A percentile compares a stretch with the other conserved stretches of the same genome.
These are phyloP conservation scores for Fusarium tjaetaba DNA, from an alignment of 2,329 filamentous ascomycete genomes.

Conservation along the genomic window DNA sequence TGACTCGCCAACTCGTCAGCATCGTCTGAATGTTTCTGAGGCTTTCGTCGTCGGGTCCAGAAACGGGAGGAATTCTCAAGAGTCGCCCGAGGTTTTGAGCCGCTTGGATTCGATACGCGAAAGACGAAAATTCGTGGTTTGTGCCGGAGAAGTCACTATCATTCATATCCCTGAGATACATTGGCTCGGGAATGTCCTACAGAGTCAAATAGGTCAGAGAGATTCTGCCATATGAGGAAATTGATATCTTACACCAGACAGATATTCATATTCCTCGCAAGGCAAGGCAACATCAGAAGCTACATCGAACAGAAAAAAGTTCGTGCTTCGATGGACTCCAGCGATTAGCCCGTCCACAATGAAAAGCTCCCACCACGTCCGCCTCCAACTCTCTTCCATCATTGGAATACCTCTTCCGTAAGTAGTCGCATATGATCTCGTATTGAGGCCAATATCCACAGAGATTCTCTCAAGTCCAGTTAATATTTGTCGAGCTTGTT, in stretches of 20 bases:
- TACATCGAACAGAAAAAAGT: conserved; percentile 75
- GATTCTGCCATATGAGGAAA: neutral
- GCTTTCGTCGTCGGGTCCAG: conserved; percentile 64
- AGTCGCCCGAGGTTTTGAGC: conserved; percentile 81
- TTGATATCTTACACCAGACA: conserved; percentile 60
- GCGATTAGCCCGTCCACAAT: conserved; percentile 87
- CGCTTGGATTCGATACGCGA: conserved; percentile 84
- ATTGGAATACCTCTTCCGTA: conserved; percentile 73
- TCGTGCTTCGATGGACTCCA: conserved; percentile 78
- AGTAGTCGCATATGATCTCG: conserved; percentile 69
- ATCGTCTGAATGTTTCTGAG: conserved; percentile 62
- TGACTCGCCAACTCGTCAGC: conserved; percentile 79
- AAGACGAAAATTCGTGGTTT: conserved; percentile 80
- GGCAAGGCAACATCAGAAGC: conserved; percentile 76
- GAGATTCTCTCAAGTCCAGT: conserved; percentile 75
- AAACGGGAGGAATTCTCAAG: conserved; percentile 65
- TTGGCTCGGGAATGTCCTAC: conserved; percentile 66
- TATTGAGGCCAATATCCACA: conserved; percentile 80
- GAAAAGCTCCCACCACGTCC: conserved; percentile 91
- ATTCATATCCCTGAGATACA: conserved; percentile 79
- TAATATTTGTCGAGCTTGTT: conserved; percentile 74
- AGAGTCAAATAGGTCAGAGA: conserved; percentile 16
- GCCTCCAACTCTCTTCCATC: conserved; percentile 83
- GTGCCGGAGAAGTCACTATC: conserved; percentile 77
- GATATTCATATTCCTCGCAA: conserved; percentile 82